Base-by-base conservation (phyloP, 2,329 filamentous ascomycete species). In the Sporothrix mexicana region DNA sequence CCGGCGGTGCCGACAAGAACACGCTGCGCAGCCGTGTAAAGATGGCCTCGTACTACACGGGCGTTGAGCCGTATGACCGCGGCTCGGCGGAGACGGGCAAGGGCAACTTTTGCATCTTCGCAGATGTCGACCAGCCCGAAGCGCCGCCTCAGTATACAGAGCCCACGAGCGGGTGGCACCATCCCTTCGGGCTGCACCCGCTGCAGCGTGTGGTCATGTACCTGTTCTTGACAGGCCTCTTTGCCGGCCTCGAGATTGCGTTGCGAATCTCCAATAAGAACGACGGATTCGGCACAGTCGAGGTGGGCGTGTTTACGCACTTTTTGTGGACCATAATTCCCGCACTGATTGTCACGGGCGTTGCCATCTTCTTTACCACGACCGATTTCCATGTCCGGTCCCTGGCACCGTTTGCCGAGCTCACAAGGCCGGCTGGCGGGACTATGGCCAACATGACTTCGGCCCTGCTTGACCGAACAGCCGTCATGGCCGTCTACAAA, bases 281-380 rank as follows among this genome's bases (percentile, higher is more conserved):
- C 7, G 72, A 78, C 17, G 82, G 82, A 0, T 73, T 84, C 2
- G 77, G 75, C 0, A 79, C 79, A 2, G 77, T 81, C 23, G 74
- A 70, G 0, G 70, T 76, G 9, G 75, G 79, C 5, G 77, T 30
- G 36, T 77, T 78, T 23, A 70, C 76, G 3, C 80, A 83, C 67
- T 73, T 82, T 25, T 70, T 80, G 1, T 83, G 82, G 81, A 83
- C 81, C 2, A 75, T 77, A 0, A 17, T 77, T 3, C 80, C 82
- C 0, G 78, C 79, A 0, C 23, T 80, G 6, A 70, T 80, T 1
- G 72, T 83, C 1, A 75, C 25, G 77, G 0, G 25, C 0, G 72
- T 82, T 2, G 78, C 79, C 1, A 70, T 79, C 53, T 81, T 81
- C 69, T 77, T 81, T 73, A 75, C 76, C 12, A 72, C 78, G 0